phyloP scores from a whole-genome alignment of 768 basidiomycete genomes.

The Leucogyrophana mollusca region DNA sequence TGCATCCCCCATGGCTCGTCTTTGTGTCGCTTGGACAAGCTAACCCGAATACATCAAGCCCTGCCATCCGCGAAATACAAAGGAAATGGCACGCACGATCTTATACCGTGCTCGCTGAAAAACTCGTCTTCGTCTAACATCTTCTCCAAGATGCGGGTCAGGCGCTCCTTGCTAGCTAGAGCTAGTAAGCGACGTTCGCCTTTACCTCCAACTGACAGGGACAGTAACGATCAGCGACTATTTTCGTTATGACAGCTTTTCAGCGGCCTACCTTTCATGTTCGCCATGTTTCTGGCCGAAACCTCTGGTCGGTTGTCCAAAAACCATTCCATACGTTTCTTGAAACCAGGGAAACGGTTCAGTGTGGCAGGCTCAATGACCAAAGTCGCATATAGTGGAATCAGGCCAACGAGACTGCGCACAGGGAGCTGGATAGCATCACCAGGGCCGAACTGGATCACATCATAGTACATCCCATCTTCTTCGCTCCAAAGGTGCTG shows the following conservation, averaged over 20 bases:
- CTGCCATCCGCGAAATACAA: not conserved
- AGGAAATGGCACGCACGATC: conserved; percentile 66
- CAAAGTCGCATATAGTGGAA: conserved; percentile 93
- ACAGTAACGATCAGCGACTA: not conserved
- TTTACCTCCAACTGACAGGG: conserved; percentile 51
- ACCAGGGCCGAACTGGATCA: conserved; percentile 82
- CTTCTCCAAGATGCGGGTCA: conserved; percentile 86
- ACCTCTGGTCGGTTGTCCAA: conserved; percentile 89
- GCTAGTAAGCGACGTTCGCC: conserved; percentile 88
- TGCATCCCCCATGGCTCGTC: conserved; percentile 94
- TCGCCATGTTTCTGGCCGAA: conserved; percentile 90
- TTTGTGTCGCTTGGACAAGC: conserved; percentile 87
- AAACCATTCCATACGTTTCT: conserved; percentile 99
- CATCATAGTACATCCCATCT: conserved; percentile 99
- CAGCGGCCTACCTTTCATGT: conserved; percentile 72
- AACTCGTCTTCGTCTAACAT: conserved; percentile 99
- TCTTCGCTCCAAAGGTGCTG: conserved; percentile 91
- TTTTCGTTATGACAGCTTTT: not conserved
- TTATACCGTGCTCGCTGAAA: conserved; percentile 90
- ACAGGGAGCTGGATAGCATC: conserved; percentile 89
- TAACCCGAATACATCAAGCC: no score
- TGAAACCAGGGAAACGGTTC: conserved; percentile 95
- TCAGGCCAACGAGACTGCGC: conserved; percentile 94
- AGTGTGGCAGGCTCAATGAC: conserved; percentile 89
- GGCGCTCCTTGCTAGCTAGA: conserved; percentile 86